phyloP scores from a whole-genome alignment of 2,329 filamentous ascomycete genomes.

The Bipolaris gigantea region DNA sequence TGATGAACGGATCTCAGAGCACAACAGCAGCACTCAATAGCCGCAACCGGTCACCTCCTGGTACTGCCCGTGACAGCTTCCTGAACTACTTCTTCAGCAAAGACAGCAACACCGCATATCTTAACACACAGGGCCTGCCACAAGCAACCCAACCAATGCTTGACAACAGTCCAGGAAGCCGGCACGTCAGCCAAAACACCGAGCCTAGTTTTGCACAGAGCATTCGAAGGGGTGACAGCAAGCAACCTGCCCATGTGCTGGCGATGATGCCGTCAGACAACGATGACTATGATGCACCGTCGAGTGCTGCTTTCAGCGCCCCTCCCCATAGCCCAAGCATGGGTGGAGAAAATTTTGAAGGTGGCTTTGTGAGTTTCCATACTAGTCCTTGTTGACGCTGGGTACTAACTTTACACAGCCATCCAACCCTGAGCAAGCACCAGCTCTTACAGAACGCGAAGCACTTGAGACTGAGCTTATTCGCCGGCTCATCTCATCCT shows the following conservation, averaged over 20 bases:
- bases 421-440: constrained; percentile 62
- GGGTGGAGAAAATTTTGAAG: constrained; percentile 44
- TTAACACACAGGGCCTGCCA: constrained; percentile 31
- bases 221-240: constrained; percentile 70
- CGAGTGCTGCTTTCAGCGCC: constrained; percentile 31
- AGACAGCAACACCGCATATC: constrained; percentile 64
- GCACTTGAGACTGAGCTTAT: constrained; percentile 98
- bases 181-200: constrained; percentile 76
- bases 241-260: constrained; percentile 48
- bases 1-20: constrained; percentile 60
- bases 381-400: not conserved
- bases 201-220: constrained; percentile 85
- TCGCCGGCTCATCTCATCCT: constrained; percentile 91
- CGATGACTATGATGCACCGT: constrained; percentile 47
- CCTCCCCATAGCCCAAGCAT: constrained; percentile 11
- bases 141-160: constrained; percentile 47
- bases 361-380: constrained; percentile 61
- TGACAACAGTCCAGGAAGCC: constrained; percentile 48
- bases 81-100: constrained; percentile 99
- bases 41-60: constrained; percentile 62
- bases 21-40: constrained; percentile 68
- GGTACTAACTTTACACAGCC: constrained; percentile 37
- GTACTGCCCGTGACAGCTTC: constrained; percentile 81
- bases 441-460: constrained; percentile 90
- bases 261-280: constrained; percentile 49